Percentiles rank a stretch among this genome's conserved stretches.
These are phyloP conservation scores for Candida hungchunana DNA, from an alignment of 805 yeast species.

Conservation along the genomic window DNA sequence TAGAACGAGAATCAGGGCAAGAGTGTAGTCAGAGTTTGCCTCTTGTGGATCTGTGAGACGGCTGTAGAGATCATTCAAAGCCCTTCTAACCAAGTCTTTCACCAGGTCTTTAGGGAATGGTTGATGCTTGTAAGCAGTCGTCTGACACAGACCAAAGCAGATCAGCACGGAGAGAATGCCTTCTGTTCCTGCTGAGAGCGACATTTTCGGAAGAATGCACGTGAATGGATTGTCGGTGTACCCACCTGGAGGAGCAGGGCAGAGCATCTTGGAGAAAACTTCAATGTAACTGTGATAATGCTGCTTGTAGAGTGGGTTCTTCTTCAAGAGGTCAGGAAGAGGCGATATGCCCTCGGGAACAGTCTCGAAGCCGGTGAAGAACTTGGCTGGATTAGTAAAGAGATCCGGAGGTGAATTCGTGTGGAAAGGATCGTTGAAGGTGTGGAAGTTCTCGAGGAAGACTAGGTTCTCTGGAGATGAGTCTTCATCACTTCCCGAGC, in stretches of 20 bases:
- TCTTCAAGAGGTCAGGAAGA: conserved; percentile 55
- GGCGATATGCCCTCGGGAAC: conserved; percentile 28
- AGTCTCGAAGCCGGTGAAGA: conserved; percentile 16
- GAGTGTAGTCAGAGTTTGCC: conserved; percentile 60
- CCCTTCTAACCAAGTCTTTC: conserved; percentile 49
- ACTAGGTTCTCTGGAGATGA: conserved; percentile 10
- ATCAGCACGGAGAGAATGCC: conserved; percentile 51
- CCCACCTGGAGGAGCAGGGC: conserved; percentile 56
- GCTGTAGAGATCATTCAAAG: conserved; percentile 52
- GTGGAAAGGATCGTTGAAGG: not conserved
- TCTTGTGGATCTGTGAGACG: conserved; percentile 46
- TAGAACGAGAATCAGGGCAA: conserved; percentile 56
- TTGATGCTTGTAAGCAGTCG: conserved; percentile 19
- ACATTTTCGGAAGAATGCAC: conserved; percentile 61
- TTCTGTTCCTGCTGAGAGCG: conserved; percentile 53
- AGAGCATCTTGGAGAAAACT: conserved; percentile 55
- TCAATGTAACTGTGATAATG: conserved; percentile 60
- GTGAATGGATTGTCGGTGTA: conserved; percentile 65
- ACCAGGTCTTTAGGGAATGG: conserved; percentile 34
- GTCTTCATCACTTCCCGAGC: conserved; percentile 5
- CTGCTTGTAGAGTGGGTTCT: conserved; percentile 57
- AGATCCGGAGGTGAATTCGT: not conserved
- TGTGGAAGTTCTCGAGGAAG: conserved; percentile 11
- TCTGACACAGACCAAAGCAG: conserved; percentile 45
- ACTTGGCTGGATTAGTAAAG: conserved; percentile 4